Conservation (phyloP, 75 land plant genomes). For the Azolla pinnata region DNA sequence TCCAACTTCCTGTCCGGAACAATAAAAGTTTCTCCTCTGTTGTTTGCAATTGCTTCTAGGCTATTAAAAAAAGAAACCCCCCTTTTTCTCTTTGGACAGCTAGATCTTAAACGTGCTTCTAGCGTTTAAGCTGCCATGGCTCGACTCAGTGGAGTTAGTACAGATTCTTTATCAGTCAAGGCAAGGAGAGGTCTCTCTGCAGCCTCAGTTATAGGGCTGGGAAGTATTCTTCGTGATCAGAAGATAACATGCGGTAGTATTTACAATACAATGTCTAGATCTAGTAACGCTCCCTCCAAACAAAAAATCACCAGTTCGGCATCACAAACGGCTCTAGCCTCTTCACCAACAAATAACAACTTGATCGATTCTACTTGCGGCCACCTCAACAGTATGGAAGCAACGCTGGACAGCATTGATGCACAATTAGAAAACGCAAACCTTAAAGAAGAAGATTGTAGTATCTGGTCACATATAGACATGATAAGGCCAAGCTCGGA, state of each 20-base stretch:
- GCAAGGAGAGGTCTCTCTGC: background rate
- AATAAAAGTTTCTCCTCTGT: background rate
- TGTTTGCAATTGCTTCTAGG: background rate
- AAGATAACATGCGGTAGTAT: background rate
- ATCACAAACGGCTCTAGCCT: too few relatives aligned
- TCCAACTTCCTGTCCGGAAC: background rate
- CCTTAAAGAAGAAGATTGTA: too few relatives aligned
- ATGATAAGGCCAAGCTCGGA: too few relatives aligned
- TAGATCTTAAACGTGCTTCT: background rate
- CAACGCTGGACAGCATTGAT: too few relatives aligned
- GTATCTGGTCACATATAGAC: too few relatives aligned
- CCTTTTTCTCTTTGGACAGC: background rate
- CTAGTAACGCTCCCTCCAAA: background rate
- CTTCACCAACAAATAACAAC: too few relatives aligned
- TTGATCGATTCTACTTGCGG: too few relatives aligned
- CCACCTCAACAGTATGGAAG: too few relatives aligned
- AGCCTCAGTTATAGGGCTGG: slow-evolving; percentile 4
- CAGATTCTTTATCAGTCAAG: background rate
- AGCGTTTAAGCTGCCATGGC: background rate
- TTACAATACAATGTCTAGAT: slow-evolving; percentile 8
- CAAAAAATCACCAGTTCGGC: too few relatives aligned
- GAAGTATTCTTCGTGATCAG: slow-evolving; percentile 3
- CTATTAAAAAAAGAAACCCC: background rate
- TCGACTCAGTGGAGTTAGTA: background rate
- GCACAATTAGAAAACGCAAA: too few relatives aligned